Evolutionary conservation across 1,284 basidiomycete species (phyloP).

Genomic region (Termitomyces sp.): DNA sequence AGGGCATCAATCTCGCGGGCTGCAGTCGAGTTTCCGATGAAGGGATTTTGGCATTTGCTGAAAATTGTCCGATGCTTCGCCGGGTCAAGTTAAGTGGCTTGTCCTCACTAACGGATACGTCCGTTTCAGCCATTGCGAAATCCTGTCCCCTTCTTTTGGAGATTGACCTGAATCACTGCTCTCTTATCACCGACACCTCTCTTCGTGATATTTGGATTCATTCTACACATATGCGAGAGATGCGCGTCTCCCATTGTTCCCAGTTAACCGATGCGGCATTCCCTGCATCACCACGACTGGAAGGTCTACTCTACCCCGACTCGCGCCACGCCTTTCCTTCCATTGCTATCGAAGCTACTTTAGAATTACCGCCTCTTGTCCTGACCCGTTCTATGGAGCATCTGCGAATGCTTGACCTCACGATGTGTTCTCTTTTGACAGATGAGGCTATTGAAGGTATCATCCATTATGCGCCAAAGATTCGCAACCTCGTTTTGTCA

Average conservation of each 20-base stretch:
- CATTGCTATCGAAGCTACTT: conserved; percentile 24
- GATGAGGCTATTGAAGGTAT: conserved; percentile 92
- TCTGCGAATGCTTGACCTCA: conserved; percentile 86
- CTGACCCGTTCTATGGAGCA: conserved; percentile 68
- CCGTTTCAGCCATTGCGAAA: conserved; percentile 76
- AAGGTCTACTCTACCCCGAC: conserved; percentile 21
- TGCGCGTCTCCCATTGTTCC: conserved; percentile 79
- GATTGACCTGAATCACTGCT: conserved; percentile 87
- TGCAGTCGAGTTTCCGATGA: conserved; percentile 81
- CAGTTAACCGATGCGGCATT: conserved; percentile 85
- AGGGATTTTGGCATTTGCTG: conserved; percentile 75
- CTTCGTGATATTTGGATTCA: conserved; percentile 84
- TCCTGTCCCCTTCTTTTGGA: conserved; percentile 88
- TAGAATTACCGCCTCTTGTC: conserved; percentile 57
- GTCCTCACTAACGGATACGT: conserved; percentile 72
- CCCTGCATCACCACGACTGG: conserved; percentile 58
- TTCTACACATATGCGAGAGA: conserved; percentile 83
- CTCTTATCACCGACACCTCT: conserved; percentile 71
- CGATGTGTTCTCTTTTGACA: conserved; percentile 76
- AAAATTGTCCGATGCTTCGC: conserved; percentile 72
- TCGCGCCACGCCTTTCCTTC: conserved; percentile 46
- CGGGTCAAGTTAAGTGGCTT: conserved; percentile 86
- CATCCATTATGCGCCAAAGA: conserved; percentile 81
- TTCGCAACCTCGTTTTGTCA: conserved; percentile 89
- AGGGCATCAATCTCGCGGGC: conserved; percentile 89